Percentiles rank a stretch among this genome's conserved stretches.
Conservation (phyloP, 2,329 filamentous ascomycete genomes). For the Alternaria sp. region DNA sequence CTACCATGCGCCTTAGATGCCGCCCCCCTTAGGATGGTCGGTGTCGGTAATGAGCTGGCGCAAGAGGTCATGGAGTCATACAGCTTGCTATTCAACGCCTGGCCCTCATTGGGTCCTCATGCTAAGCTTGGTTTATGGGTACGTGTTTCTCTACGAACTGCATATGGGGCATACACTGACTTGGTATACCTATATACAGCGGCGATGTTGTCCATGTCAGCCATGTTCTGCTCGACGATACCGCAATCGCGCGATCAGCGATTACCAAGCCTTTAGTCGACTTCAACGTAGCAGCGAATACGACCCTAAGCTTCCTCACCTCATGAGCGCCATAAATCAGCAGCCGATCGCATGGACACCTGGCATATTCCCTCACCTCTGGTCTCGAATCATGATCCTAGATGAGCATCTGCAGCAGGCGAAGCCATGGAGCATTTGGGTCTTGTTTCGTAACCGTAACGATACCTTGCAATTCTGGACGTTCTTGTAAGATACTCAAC, state of each 20-base stretch:
- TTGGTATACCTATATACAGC: neutral
- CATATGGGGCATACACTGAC: neutral
- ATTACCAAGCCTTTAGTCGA: slow-evolving; percentile 3
- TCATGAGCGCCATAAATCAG: slow-evolving; percentile 14
- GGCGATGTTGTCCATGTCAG: slow-evolving; percentile 24
- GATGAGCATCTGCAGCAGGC: slow-evolving; percentile 26
- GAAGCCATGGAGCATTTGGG: slow-evolving; percentile 32
- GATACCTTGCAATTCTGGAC: slow-evolving; percentile 34
- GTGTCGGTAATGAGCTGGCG: slow-evolving; percentile 8
- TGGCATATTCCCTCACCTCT: slow-evolving; percentile 26
- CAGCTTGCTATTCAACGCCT: slow-evolving; percentile 27
- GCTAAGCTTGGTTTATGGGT: neutral
- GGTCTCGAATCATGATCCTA: slow-evolving; percentile 24
- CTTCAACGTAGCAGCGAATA: neutral
- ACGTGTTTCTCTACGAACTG: neutral
- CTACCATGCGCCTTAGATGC: slow-evolving; percentile 25
- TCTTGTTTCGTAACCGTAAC: slow-evolving; percentile 28
- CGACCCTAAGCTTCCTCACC: slow-evolving; percentile 2
- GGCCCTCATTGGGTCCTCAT: slow-evolving; percentile 1
- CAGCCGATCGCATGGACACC: slow-evolving; percentile 22
- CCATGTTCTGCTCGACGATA: slow-evolving; percentile 25
- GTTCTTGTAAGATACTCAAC: slow-evolving; percentile 17
- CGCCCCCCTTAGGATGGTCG: neutral
- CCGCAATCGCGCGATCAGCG: slow-evolving; percentile 2
- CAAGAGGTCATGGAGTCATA: slow-evolving; percentile 30